Base-by-base conservation (phyloP, 345 rosid genomes). In the Gossypium rotundifolium region DNA sequence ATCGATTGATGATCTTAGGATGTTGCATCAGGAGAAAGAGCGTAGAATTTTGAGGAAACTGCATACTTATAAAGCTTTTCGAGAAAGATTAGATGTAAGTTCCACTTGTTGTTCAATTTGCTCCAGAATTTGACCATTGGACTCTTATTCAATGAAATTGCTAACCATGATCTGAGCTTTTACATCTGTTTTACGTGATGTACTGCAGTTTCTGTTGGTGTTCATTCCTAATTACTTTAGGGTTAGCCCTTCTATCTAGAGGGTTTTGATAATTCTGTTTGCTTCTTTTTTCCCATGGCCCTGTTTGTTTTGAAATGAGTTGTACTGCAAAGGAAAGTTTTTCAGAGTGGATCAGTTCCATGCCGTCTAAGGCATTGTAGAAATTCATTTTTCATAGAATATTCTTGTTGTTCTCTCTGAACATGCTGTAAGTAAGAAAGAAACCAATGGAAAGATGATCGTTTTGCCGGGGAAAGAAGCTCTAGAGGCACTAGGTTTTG, bases 1-100 rank as follows among this genome's bases (percentile, higher is more conserved):
- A 81, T 87, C 97, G 45, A 91, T 95, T 22, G 98, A 93, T 80
- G 98, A 95, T 74, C 87, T 95, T 49, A 86, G 88, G 84, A 81
- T 84, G 84, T 29, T 81, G 79, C 81, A 88, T 77, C 85, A 87
- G 77, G 81, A 84, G 75, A 90, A 81, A 74, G 88, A 87, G 79
- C 85, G 73, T 48, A 93, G 84, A 81, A 91, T 93, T 79, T 81
- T 80, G 61, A 87, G 84, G 73, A 90, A 85, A 80, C 87, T 74
- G 73, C 85, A 84, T 79, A 67, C 75, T n/a, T 86, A 82, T 76
- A 79, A 78, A 79, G 86, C 79, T 45, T 76, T 80, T 71, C 82
- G 91, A 65, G 96, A 88, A 68, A 93, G 86, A 75, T 79, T 90
- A 83, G 79, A 59, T 82, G 99, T 94, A 82, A 80, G 83, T 58